Conservation (phyloP, 345 rosid species). For the Citrus medica region DNA sequence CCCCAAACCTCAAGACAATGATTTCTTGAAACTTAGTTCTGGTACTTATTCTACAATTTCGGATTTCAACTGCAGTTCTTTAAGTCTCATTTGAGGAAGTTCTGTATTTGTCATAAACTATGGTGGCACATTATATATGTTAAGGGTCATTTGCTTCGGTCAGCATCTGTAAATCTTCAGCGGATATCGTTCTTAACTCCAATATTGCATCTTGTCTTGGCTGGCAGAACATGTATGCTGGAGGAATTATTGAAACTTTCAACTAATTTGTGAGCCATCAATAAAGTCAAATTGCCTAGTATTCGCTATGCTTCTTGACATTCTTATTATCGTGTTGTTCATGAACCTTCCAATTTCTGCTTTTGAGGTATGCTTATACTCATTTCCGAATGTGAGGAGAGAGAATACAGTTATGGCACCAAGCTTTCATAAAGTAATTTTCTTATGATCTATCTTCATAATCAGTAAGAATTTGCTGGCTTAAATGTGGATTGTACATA, state of each 20-base stretch:
- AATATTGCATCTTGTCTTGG: slow-evolving; percentile 1
- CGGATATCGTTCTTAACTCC: slow-evolving; percentile 13
- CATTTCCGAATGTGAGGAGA: slow-evolving; percentile 5
- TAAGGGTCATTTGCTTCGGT: slow-evolving; percentile 15
- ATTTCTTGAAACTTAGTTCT: slow-evolving; percentile 6
- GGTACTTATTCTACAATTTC: slow-evolving; percentile 14
- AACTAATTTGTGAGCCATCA: slow-evolving; percentile 11
- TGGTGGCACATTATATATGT: slow-evolving; percentile 11
- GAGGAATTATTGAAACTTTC: slow-evolving; percentile 8
- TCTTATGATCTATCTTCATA: background rate
- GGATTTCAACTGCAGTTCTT: slow-evolving; percentile 20
- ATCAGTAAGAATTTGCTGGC: slow-evolving; percentile 10
- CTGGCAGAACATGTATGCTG: slow-evolving; percentile 14
- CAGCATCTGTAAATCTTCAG: slow-evolving; percentile 5
- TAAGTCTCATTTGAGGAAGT: slow-evolving; percentile 21
- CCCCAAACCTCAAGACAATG: background rate
- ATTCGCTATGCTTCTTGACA: slow-evolving; percentile 4
- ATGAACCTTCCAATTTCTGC: slow-evolving; percentile 5
- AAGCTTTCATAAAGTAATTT: slow-evolving; percentile 7
- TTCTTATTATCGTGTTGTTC: slow-evolving; percentile 1
- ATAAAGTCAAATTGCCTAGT: slow-evolving; percentile 10
- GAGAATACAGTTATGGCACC: background rate
- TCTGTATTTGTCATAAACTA: slow-evolving; percentile 21
- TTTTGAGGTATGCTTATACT: slow-evolving; percentile 2
- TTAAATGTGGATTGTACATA: background rate